These are phyloP conservation scores for Aspergillus costaricaensis DNA, from an alignment of 2,329 filamentous ascomycete species.

Conservation along the genomic window DNA sequence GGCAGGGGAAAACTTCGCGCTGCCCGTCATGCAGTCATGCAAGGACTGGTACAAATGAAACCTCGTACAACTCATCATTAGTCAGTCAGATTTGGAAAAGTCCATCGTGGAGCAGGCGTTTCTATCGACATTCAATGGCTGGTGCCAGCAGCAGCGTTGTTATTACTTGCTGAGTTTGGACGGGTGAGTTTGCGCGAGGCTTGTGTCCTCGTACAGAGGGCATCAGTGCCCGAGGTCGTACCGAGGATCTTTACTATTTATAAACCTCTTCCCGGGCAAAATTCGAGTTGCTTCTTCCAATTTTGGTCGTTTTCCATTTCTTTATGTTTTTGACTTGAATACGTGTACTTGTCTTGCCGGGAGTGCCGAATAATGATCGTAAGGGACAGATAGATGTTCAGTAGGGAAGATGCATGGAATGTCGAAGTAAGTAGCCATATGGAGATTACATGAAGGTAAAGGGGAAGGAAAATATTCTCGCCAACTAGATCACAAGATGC, in stretches of 20 bases:
- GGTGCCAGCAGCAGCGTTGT: not conserved
- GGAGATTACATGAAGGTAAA: not conserved
- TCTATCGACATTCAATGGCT: not conserved
- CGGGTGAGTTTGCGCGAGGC: not conserved
- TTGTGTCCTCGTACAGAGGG: not conserved
- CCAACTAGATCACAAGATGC: not conserved
- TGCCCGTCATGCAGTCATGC: not conserved
- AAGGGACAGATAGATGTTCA: not conserved
- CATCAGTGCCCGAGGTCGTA: not conserved
- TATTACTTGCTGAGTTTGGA: too few relatives aligned
- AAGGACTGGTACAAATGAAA: not conserved
- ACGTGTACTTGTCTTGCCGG: not conserved
- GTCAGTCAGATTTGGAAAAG: not conserved
- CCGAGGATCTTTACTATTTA: constrained; percentile 2
- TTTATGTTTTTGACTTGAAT: not conserved
- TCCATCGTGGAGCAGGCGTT: not conserved
- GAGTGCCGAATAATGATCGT: not conserved
- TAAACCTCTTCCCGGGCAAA: not conserved
- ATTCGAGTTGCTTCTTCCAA: not conserved
- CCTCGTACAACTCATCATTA: not conserved
- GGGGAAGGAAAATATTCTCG: not conserved
- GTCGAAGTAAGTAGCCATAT: not conserved
- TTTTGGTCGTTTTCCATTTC: not conserved
- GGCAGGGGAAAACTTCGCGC: not conserved
- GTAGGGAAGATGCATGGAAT: not conserved